A percentile compares a stretch with the other conserved stretches of the same genome.
phyloP scores from a whole-genome alignment of 2,329 filamentous ascomycete species.

The Fusarium paranaense region DNA sequence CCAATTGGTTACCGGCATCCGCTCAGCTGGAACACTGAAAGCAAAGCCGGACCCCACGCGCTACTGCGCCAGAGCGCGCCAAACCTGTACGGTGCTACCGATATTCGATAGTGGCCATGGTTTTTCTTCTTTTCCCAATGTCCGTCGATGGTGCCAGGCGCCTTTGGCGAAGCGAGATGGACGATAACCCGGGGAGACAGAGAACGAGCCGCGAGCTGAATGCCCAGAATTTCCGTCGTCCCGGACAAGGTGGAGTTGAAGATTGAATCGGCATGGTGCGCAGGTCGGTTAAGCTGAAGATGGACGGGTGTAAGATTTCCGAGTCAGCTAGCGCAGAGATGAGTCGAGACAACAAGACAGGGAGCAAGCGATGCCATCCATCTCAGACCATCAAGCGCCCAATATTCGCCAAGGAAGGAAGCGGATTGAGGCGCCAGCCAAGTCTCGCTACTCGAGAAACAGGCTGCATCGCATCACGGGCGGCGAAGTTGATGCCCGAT shows the following conservation, averaged over 20 bases:
- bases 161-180: conserved; percentile 6
- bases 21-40: conserved; percentile 36
- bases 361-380: background rate
- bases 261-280: conserved; percentile 19
- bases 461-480: conserved; percentile 6
- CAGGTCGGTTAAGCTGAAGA: conserved; percentile 6
- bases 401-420: background rate
- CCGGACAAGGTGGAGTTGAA: conserved; percentile 10
- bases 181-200: background rate
- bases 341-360: conserved; percentile 6
- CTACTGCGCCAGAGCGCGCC: conserved; percentile 27
- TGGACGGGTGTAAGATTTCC: background rate
- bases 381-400: background rate
- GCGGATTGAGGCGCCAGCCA: background rate
- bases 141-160: conserved; percentile 3
- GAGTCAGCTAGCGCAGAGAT: conserved; percentile 6
- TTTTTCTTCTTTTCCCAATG: conserved; percentile 29
- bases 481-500: conserved; percentile 33
- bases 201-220: background rate
- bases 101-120: conserved; percentile 8
- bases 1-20: conserved; percentile 41
- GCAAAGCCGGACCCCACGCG: conserved; percentile 25
- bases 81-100: conserved; percentile 16
- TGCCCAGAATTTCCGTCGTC: conserved; percentile 23
- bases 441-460: conserved; percentile 6